Conservation (phyloP, 1,139 yeast species). For the Yamadazyma triangularis region DNA sequence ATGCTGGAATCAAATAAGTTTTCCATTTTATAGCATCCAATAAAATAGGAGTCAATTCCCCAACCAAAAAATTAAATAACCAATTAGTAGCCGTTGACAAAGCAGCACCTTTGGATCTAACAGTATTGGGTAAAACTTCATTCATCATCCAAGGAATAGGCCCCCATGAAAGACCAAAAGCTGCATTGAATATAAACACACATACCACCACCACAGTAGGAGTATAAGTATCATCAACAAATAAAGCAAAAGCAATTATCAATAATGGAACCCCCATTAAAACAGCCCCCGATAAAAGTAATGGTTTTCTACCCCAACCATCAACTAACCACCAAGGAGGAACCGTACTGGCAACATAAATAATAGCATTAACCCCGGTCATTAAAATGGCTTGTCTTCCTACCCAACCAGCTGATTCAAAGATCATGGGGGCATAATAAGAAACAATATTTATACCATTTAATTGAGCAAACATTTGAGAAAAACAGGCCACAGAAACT, state of each 20-base stretch:
- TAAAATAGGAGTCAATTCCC: slow-evolving; percentile 83
- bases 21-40: slow-evolving; percentile 77
- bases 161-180: slow-evolving; percentile 89
- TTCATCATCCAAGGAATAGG: slow-evolving; percentile 95
- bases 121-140: slow-evolving; percentile 81
- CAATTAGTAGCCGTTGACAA: slow-evolving; percentile 90
- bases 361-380: slow-evolving; percentile 85
- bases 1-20: slow-evolving; percentile 76
- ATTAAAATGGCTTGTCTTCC: slow-evolving; percentile 84
- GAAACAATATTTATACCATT: slow-evolving; percentile 92
- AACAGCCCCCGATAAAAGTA: slow-evolving; percentile 71
- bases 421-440: slow-evolving; percentile 89
- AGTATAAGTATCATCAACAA: slow-evolving; percentile 54
- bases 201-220: slow-evolving; percentile 70
- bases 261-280: slow-evolving; percentile 72
- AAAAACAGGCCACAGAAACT: slow-evolving; percentile 84
- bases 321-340: slow-evolving; percentile 94
- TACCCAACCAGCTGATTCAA: slow-evolving; percentile 92
- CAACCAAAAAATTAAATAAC: slow-evolving; percentile 91
- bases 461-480: slow-evolving; percentile 88
- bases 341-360: slow-evolving; percentile 70
- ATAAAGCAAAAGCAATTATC: slow-evolving; percentile 63
- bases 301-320: slow-evolving; percentile 85
- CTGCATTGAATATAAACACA: slow-evolving; percentile 77
- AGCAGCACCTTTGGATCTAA: slow-evolving; percentile 92